Percentiles rank a stretch among this genome's conserved stretches.
phyloP scores from a whole-genome alignment of 2,329 filamentous ascomycete genomes.

The Zelopaecilomyces penicillatus region DNA sequence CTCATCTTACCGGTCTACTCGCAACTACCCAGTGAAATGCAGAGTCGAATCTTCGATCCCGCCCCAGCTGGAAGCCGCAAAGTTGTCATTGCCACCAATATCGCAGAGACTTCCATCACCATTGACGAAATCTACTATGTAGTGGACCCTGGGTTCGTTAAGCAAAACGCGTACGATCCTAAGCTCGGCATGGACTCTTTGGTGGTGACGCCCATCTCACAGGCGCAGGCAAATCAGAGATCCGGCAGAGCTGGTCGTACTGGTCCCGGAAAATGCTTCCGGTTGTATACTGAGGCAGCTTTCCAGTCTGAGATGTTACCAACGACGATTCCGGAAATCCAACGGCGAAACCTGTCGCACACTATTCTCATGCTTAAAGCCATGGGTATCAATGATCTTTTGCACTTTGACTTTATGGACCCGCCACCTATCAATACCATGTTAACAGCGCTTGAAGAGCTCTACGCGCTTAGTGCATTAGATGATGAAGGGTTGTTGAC shows the following conservation, averaged over 20 bases:
- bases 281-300: slow-evolving; percentile 88
- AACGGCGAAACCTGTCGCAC: slow-evolving; percentile 82
- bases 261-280: slow-evolving; percentile 91
- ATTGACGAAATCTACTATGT: slow-evolving; percentile 98
- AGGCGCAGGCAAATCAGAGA: slow-evolving; percentile 92
- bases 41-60: slow-evolving; percentile 89
- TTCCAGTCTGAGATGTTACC: slow-evolving; percentile 97
- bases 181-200: slow-evolving; percentile 97
- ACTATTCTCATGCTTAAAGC: slow-evolving; percentile 98
- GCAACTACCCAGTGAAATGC: slow-evolving; percentile 84
- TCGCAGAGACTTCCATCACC: slow-evolving; percentile 94
- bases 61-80: slow-evolving; percentile 80
- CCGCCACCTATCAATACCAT: slow-evolving; percentile 96
- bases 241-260: slow-evolving; percentile 89
- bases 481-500: slow-evolving; percentile 95
- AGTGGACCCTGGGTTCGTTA: slow-evolving; percentile 93
- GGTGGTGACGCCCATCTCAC: slow-evolving; percentile 90
- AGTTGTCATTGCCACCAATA: slow-evolving; percentile 96
- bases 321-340: slow-evolving; percentile 92
- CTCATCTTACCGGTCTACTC: slow-evolving; percentile 96
- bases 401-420: slow-evolving; percentile 99
- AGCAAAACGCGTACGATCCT: slow-evolving; percentile 93
- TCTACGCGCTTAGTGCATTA: slow-evolving; percentile 83
- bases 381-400: slow-evolving; percentile 96
- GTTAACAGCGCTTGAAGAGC: slow-evolving; percentile 88